Conservation (phyloP, 176 grass and related monocot species). For the barley (Hordeum vulgare) region MorexV3_pseudomolecules_assembly NC_058521.1:592220596-592221095, state of each 20-base stretch:
- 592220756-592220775: no score
- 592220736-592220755: not conserved
- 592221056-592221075: not conserved
- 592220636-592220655: constrained; percentile 7
- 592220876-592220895: not conserved
- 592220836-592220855: not conserved
- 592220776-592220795: not conserved
- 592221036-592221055: not conserved
- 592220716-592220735: not conserved
- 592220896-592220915: not conserved
- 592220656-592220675: constrained; percentile 13
- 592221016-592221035: not conserved
- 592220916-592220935: not conserved
- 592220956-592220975: not conserved
- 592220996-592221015: not conserved
- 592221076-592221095: not conserved
- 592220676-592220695: not conserved
- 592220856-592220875: not conserved
- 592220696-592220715: not conserved
- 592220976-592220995: not conserved
- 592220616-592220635: not conserved
- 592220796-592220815: no score
- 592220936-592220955: not conserved
- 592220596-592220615: not conserved
- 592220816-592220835: no score